Percentiles rank a stretch among this genome's conserved stretches.
phyloP scores from a whole-genome alignment of 208 protist species.

The Crithidia fasciculata region DNA sequence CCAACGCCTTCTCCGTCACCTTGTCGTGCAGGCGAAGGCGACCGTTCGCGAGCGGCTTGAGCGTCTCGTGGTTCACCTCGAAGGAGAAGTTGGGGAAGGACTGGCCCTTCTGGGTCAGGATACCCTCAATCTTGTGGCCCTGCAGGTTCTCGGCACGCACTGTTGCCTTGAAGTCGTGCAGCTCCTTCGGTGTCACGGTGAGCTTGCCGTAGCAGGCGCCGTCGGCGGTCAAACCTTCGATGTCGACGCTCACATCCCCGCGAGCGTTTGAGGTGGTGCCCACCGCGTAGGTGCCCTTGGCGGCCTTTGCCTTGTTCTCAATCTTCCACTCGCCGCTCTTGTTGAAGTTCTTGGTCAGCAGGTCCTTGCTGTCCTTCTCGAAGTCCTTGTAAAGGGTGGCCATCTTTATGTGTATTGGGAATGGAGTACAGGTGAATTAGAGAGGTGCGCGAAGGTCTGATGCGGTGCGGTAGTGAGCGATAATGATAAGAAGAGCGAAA shows the following conservation, averaged over 20 bases:
- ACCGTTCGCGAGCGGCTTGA: conserved; percentile 18
- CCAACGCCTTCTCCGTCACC: conserved; percentile 50
- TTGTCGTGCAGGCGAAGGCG: conserved; percentile 64
- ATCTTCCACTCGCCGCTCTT: conserved; percentile 60
- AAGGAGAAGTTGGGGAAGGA: conserved; percentile 47
- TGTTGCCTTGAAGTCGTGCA: conserved; percentile 40
- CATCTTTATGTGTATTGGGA: neutral
- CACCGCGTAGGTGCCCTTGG: conserved; percentile 48
- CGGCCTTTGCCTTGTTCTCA: conserved; percentile 74
- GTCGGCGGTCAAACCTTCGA: conserved; percentile 48
- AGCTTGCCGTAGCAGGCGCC: conserved; percentile 49
- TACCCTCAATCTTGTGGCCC: conserved; percentile 65
- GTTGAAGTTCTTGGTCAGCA: conserved; percentile 72
- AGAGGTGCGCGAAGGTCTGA: too few relatives aligned
- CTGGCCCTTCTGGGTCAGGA: conserved; percentile 33
- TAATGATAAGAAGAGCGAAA: neutral
- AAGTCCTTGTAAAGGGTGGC: conserved; percentile 71
- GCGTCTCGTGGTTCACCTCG: conserved; percentile 50
- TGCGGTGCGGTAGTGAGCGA: neutral
- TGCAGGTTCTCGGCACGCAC: conserved; percentile 34
- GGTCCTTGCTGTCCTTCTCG: conserved; percentile 69
- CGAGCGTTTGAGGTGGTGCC: conserved; percentile 46
- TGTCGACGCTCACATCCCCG: conserved; percentile 48
- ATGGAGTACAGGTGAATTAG: neutral
- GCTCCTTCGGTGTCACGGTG: conserved; percentile 38